Conservation (phyloP, 2,329 filamentous ascomycete genomes). For the Paramyrothecium sp. region DNA sequence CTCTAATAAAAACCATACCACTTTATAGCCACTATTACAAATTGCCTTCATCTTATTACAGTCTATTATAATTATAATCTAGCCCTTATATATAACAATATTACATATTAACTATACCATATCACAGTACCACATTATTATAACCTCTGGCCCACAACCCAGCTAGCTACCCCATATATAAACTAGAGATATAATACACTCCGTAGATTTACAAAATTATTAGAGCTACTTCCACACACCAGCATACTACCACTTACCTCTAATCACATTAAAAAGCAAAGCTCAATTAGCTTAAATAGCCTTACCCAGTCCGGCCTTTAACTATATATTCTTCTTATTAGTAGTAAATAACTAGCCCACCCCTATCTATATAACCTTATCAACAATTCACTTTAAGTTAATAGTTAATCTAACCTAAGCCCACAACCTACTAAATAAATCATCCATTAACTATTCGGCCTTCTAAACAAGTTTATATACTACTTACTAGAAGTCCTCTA, state of each 20-base stretch:
- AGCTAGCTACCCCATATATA: no score
- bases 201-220: neutral
- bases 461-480: no score
- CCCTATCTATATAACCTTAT: conserved; percentile 6
- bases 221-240: conserved; percentile 4
- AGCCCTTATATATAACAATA: conserved; percentile 3
- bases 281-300: conserved; percentile 1
- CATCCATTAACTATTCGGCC: no score
- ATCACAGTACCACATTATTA: conserved; percentile 2
- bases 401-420: conserved; percentile 1
- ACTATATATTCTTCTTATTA: conserved; percentile 9
- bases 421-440: conserved; percentile 6
- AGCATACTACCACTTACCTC: conserved; percentile 2
- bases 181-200: no score
- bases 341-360: no score
- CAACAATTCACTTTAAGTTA: conserved; percentile 4
- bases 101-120: no score
- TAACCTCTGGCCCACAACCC: no score
- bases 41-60: conserved; percentile 2
- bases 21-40: neutral
- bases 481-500: no score
- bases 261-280: conserved; percentile 4
- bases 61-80: conserved; percentile 1
- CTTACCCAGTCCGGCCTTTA: conserved; percentile 4
- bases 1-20: neutral